Evolutionary conservation across 306 rosid genomes (phyloP).

Genomic region (Mucuna pruriens): DNA sequence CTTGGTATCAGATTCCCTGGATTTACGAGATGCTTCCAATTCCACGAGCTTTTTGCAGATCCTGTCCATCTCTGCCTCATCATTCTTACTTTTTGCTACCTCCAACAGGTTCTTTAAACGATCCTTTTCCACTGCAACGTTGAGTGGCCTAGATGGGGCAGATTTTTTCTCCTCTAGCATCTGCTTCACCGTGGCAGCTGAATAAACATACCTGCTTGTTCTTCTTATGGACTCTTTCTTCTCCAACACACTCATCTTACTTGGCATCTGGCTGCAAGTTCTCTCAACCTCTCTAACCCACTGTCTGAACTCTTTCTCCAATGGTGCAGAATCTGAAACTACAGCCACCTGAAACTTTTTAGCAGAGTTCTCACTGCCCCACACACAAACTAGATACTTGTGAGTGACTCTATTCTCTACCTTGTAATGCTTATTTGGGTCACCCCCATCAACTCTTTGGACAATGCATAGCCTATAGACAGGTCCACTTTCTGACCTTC

Average conservation of each 20-base stretch:
- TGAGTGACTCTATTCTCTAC: constrained; percentile 62
- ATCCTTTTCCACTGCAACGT: constrained; percentile 72
- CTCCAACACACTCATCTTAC: constrained; percentile 48
- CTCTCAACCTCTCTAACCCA: constrained; percentile 57
- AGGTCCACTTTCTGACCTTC: constrained; percentile 54
- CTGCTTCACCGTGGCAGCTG: constrained; percentile 64
- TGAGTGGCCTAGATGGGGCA: constrained; percentile 55
- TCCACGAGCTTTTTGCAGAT: constrained; percentile 52
- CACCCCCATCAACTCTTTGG: constrained; percentile 51
- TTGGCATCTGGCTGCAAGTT: constrained; percentile 56
- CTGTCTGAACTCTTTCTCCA: constrained; percentile 61
- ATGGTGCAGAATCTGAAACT: constrained; percentile 62
- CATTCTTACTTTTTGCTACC: constrained; percentile 48
- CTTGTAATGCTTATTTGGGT: constrained; percentile 47
- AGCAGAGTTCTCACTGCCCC: constrained; percentile 68
- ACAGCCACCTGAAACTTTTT: constrained; percentile 56
- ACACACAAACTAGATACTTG: constrained; percentile 60
- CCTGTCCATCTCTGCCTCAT: constrained; percentile 50
- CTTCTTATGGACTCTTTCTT: constrained; percentile 61
- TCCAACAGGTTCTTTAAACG: constrained; percentile 57
- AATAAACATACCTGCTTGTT: constrained; percentile 55
- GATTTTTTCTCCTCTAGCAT: constrained; percentile 67
- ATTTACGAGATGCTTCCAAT: constrained; percentile 54
- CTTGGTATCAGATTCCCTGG: constrained; percentile 47
- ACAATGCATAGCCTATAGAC: constrained; percentile 67